A percentile compares a stretch with the other conserved stretches of the same genome.
phyloP scores from a whole-genome alignment of 345 rosid species.

The Angophora floribunda region DNA sequence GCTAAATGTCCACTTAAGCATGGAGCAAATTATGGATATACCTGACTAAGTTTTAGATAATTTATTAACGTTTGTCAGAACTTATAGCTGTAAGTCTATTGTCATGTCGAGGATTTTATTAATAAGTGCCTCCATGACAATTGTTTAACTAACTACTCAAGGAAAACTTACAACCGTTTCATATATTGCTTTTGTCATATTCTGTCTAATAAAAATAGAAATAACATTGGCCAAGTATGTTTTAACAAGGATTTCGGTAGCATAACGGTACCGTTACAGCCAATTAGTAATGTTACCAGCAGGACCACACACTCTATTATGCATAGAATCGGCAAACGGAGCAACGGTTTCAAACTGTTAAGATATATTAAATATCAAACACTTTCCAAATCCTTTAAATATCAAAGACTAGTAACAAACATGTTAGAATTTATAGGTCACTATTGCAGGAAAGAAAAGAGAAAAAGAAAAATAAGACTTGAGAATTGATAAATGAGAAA shows the following conservation, averaged over 20 bases:
- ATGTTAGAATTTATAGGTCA: background rate
- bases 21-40: background rate
- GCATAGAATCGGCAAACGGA: background rate
- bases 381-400: background rate
- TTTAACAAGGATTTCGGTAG: background rate
- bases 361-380: background rate
- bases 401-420: background rate
- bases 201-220: background rate
- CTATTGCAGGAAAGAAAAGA: background rate
- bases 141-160: background rate
- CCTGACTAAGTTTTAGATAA: background rate
- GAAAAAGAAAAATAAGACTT: background rate
- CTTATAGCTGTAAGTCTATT: too few relatives aligned
- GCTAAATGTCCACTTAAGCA: background rate
- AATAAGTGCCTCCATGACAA: background rate
- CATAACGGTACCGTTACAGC: background rate
- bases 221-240: background rate
- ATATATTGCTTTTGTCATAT: background rate
- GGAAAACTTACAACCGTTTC: background rate
- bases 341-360: background rate
- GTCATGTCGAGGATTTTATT: background rate
- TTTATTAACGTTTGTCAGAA: too few relatives aligned
- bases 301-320: background rate
- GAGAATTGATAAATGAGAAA: background rate
- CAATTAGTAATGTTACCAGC: background rate